Percentiles rank a stretch among this genome's conserved stretches.
These are phyloP conservation scores for Suillus lakei DNA, from an alignment of 768 basidiomycete genomes.

Conservation along the genomic window DNA sequence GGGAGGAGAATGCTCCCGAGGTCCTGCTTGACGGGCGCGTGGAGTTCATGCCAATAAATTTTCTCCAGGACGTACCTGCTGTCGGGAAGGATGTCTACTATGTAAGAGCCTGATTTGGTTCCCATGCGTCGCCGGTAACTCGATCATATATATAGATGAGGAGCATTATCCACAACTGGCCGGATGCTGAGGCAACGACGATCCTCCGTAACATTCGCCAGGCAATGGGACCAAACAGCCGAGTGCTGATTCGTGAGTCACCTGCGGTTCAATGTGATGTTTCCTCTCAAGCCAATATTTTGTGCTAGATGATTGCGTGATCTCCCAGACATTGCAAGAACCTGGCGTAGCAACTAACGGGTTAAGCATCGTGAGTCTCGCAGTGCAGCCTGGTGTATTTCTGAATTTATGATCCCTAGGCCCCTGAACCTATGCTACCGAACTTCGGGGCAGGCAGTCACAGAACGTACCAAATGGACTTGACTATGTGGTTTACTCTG, in stretches of 20 bases:
- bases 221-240: constrained; percentile 34
- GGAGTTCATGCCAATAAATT: constrained; percentile 24
- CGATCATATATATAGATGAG: constrained; percentile 7
- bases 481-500: constrained; percentile 49
- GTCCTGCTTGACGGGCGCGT: constrained; percentile 21
- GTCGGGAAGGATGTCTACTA: constrained; percentile 29
- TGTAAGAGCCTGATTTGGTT: constrained; percentile 12
- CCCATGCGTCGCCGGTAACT: neutral
- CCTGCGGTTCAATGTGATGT: too few relatives aligned
- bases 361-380: neutral
- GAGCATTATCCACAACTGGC: constrained; percentile 42
- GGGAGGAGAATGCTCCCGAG: constrained; percentile 23
- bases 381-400: neutral
- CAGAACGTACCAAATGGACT: constrained; percentile 47
- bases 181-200: constrained; percentile 33
- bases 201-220: constrained; percentile 35
- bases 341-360: neutral
- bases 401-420: constrained; percentile 25
- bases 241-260: constrained; percentile 38
- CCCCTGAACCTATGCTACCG: constrained; percentile 51
- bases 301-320: constrained; percentile 25
- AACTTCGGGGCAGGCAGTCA: constrained; percentile 51
- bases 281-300: neutral
- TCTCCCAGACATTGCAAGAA: constrained; percentile 19
- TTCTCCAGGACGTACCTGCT: constrained; percentile 23